Base-by-base conservation (phyloP, 371 early-diverging fungal species). In the Saksenaea oblongispora region DNA sequence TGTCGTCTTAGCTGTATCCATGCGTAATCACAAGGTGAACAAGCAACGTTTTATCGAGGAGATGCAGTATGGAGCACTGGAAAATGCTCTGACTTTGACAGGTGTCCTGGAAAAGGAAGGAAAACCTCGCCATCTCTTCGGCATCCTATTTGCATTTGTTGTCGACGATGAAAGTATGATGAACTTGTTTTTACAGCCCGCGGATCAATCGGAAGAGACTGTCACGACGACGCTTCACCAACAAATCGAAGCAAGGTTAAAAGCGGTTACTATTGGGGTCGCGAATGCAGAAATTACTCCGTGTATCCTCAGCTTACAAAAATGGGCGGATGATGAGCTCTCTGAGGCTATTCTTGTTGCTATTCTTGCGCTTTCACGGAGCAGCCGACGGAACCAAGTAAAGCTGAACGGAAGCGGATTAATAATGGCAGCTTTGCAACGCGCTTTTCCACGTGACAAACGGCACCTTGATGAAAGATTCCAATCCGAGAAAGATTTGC, bases 341-440 rank as follows among this genome's bases (percentile, higher is more conserved):
- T 76, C 78, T 3, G 66, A 62, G 5, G 72, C 81, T 9, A 76
- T 83, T 17, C 73, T 86, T 63, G 69, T 64, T 56, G 83, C 82
- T 3, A 56, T 89, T 1, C 69, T 78, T 54, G 70, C 83, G 0
- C 60, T 89, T 31, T 71, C 87, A 3, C 75, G 83, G 41, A 79
- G 79, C 37, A 87, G 76, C 61, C 74, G 87, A 58, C 75, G 84
- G 51, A 90, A 90, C 35, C 91, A 90, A 63, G 80, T 89, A 1
- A 69, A 77, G 53, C 61, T 90, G 76, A 88, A 89, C 47, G 72
- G 81, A 15, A 79, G 80, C 41, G 89, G 88, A 3, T 66, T 89
- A 0, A 60, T 87, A 31, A 65, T 86, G 24, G 75, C 76, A 34
- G 66, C 84, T 1, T 67, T 90, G 7, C 66, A 80, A 26, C 82